Percentiles rank a stretch among this genome's conserved stretches.
Evolutionary conservation across 768 basidiomycete genomes (phyloP).

Genomic region (Suillus discolor): DNA sequence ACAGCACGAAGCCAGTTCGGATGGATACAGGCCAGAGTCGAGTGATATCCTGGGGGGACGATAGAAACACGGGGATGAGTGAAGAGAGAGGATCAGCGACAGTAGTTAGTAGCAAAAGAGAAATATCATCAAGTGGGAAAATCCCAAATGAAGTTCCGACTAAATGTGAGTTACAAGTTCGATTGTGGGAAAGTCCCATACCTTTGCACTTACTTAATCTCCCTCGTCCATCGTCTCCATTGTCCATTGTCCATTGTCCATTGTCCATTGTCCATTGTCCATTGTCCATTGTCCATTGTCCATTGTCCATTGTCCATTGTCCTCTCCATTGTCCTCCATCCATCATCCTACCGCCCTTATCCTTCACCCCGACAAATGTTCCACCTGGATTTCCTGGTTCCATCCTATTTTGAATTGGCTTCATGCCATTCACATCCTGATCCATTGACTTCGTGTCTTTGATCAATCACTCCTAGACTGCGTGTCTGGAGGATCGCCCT

Average conservation of each 20-base stretch:
- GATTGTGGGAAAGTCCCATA: conserved; percentile 1
- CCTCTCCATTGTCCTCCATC: background rate
- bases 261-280: too few relatives aligned
- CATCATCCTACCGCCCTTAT: background rate
- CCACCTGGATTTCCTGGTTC: background rate
- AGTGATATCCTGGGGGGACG: background rate
- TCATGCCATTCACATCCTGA: background rate
- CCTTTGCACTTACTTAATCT: background rate
- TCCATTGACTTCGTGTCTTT: background rate
- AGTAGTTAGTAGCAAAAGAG: background rate
- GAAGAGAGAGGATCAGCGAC: background rate
- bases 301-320: background rate
- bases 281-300: too few relatives aligned
- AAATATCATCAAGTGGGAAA: background rate
- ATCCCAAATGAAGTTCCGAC: background rate
- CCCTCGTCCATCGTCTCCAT: background rate
- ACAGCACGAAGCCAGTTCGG: background rate
- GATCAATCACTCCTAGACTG: background rate
- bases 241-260: too few relatives aligned
- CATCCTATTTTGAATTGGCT: background rate
- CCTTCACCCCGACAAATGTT: background rate
- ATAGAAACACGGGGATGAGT: background rate
- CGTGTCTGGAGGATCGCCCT: background rate
- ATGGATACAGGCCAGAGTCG: background rate
- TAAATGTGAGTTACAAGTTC: background rate